A percentile compares a stretch with the other conserved stretches of the same genome.
phyloP scores from a whole-genome alignment of 495 filamentous ascomycete genomes.

The Talaromyces adpressus region DNA sequence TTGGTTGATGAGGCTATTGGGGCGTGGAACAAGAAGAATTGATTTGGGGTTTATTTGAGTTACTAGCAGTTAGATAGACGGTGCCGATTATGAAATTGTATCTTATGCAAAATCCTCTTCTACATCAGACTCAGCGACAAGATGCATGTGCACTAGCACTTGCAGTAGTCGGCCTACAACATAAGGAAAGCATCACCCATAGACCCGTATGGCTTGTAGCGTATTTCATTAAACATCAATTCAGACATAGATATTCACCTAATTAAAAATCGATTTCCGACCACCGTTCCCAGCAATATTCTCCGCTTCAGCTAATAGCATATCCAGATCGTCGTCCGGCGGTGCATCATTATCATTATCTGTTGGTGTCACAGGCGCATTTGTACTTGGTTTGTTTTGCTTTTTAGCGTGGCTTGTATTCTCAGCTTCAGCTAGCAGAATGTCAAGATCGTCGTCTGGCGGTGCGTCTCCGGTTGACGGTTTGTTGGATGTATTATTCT shows the following conservation, averaged over 20 bases:
- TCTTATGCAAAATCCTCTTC: background rate
- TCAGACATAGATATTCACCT: background rate
- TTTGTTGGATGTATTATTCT: background rate
- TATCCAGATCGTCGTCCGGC: conserved; percentile 6
- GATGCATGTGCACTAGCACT: background rate
- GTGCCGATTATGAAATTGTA: background rate
- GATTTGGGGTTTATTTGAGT: background rate
- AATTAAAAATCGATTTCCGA: conserved; percentile 1
- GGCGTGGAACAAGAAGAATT: conserved; percentile 21
- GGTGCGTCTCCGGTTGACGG: background rate
- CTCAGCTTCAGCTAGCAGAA: conserved; percentile 9
- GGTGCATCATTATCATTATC: conserved; percentile 1
- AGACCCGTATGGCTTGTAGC: background rate
- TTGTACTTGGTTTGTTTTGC: background rate
- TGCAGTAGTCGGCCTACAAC: background rate
- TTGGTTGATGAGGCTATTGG: conserved; percentile 57
- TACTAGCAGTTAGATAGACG: background rate
- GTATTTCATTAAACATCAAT: background rate
- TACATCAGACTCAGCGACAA: no score
- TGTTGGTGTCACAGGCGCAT: background rate
- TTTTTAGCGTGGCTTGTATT: background rate
- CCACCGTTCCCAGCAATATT: background rate
- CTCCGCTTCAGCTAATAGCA: conserved; percentile 8
- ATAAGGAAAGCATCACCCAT: background rate
- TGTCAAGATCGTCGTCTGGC: conserved; percentile 6